Base-by-base conservation (phyloP, 2,329 filamentous ascomycete genomes). In the Curvularia sp. region DNA sequence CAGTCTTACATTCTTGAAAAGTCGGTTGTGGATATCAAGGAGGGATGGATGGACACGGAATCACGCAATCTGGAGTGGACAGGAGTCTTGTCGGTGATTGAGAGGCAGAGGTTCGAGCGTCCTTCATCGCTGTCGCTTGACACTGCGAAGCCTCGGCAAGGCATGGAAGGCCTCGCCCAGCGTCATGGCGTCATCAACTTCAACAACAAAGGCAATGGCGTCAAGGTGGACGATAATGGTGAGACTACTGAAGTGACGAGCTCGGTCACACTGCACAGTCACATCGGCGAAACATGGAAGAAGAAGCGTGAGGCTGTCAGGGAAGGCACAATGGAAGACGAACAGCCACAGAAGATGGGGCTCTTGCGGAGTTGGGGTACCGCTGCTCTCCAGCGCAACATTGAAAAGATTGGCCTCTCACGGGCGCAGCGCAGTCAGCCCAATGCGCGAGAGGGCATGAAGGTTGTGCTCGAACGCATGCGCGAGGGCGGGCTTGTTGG, bases 401-500 rank as follows among this genome's bases (percentile, higher is more conserved):
- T 95, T 69, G 91, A 95, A 79, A 85, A 85, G 53, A 88, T 94
- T 60, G 90, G 90, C 10, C 87, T 91, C 39, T 89, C 88, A 71
- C 89, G 91, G 73, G 92, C 91, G 5, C 86, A 89, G 64, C 89
- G 90, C 68, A 90, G 91, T 73, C 84, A 94, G 68, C 88, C 89
- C 51, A 93, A 93, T 80, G 91, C 90, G 66, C 87, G 89, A 49
- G 89, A 93, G 74, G 91, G 91, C 49, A 94, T 95, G 91, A 88
- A 86, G 56, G 86, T 93, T 38, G 91, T 95, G 8, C 82, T 95
- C 22, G 89, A 93, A 76, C 83, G 91, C 48, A 76, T 91, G 71
- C 81, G 89, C 53, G 81, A 82, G 57, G 88, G 88, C 39, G 89
- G 89, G 0, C 79, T 91, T 18, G 86, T 89, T 15, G 88, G 78